Evolutionary conservation across 176 grass and related monocot species (phyloP).

Genomic region (Luzula sylvatica): DNA sequence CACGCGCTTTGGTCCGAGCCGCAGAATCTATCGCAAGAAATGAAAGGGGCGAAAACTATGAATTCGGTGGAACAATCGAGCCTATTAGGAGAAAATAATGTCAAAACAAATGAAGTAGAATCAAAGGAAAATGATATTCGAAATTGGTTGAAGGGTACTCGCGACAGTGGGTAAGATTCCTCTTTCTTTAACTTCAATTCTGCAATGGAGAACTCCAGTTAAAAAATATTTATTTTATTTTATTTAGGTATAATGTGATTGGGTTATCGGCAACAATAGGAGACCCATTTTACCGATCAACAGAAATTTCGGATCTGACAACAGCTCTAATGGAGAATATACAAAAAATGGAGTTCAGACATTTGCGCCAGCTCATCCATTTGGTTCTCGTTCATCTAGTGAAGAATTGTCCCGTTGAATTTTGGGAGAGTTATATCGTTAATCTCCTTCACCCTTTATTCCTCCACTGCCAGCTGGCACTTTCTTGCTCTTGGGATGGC

Average conservation of each 20-base stretch:
- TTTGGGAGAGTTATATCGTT: conserved; percentile 49
- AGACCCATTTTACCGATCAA: conserved; percentile 61
- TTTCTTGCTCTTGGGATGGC: conserved; percentile 81
- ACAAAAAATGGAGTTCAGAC: conserved; percentile 88
- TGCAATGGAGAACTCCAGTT: not conserved
- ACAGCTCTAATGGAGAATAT: conserved; percentile 73
- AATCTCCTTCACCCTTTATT: conserved; percentile 79
- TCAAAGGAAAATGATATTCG: conserved; percentile 83
- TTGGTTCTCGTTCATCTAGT: conserved; percentile 77
- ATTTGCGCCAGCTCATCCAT: conserved; percentile 87
- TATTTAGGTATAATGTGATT: conserved; percentile 90
- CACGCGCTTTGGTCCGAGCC: conserved; percentile 75
- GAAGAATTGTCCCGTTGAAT: conserved; percentile 60
- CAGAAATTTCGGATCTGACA: conserved; percentile 53
- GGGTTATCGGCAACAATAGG: conserved; percentile 77
- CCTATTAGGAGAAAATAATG: conserved; percentile 69
- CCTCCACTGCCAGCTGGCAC: conserved; percentile 76
- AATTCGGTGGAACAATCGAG: conserved; percentile 68
- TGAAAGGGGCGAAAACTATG: conserved; percentile 84
- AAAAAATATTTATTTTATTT: conserved; percentile 18
- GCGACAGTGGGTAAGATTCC: conserved; percentile 79
- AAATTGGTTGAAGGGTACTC: conserved; percentile 91
- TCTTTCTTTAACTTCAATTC: not conserved
- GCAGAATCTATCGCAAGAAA: conserved; percentile 43
- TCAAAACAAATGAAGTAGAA: conserved; percentile 57